phyloP scores from a whole-genome alignment of 164 flowering plant species.

The Warburgia ugandensis region DNA sequence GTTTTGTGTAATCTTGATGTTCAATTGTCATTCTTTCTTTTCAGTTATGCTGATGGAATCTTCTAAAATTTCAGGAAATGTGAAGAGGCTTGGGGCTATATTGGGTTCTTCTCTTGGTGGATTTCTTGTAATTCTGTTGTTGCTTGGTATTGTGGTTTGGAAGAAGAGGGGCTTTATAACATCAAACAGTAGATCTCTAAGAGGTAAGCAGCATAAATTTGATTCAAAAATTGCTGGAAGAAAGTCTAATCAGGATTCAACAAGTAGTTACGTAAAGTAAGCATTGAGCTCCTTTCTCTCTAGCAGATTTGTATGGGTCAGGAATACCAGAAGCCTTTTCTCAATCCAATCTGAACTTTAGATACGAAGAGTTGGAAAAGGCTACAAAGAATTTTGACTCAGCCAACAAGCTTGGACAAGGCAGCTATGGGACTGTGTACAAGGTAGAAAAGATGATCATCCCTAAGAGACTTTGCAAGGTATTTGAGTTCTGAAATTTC shows the following conservation, averaged over 20 bases:
- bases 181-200: not conserved
- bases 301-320: constrained; percentile 10
- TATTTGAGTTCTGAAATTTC: not conserved
- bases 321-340: constrained; percentile 3
- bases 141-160: constrained; percentile 9
- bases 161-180: not conserved
- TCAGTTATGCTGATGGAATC: not conserved
- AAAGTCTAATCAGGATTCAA: too few relatives aligned
- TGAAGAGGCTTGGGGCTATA: constrained; percentile 3
- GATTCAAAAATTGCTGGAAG: not conserved
- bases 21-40: not conserved
- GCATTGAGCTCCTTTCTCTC: not conserved
- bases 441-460: constrained; percentile 29
- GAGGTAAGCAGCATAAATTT: constrained; percentile 3
- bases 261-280: not conserved
- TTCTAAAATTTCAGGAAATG: constrained; percentile 8
- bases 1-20: not conserved
- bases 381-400: constrained; percentile 16
- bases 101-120: constrained; percentile 10
- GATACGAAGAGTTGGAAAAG: constrained; percentile 5
- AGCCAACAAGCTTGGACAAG: constrained; percentile 69
- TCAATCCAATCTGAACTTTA: constrained; percentile 5
- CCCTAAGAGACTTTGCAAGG: not conserved
- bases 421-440: constrained; percentile 76
- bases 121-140: constrained; percentile 7